phyloP scores from a whole-genome alignment of 805 yeast species.

The Starmerella kuoi region DNA sequence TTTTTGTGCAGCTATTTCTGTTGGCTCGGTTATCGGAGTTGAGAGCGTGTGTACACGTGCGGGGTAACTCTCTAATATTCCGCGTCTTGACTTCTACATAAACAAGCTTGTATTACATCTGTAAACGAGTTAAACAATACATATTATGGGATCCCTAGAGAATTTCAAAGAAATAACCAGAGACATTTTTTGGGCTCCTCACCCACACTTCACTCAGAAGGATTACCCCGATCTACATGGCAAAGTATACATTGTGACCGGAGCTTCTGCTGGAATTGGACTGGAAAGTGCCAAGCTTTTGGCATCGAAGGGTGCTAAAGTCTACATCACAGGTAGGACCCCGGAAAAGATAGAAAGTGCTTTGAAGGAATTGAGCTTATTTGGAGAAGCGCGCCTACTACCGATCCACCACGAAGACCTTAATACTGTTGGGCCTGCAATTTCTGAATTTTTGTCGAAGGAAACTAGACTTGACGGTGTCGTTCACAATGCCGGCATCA shows the following conservation, averaged over 20 bases:
- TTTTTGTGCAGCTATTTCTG: too few relatives aligned
- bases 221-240: constrained; percentile 29
- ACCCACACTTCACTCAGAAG: constrained; percentile 14
- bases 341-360: constrained; percentile 28
- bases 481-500: constrained; percentile 31
- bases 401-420: constrained; percentile 31
- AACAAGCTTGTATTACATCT: background rate
- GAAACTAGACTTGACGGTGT: constrained; percentile 30
- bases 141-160: constrained; percentile 5
- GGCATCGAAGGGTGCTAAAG: constrained; percentile 29
- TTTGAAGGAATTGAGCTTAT: constrained; percentile 23
- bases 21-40: too few relatives aligned
- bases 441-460: constrained; percentile 23
- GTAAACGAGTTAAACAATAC: background rate
- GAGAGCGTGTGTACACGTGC: background rate
- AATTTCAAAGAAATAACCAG: constrained; percentile 13
- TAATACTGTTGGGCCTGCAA: constrained; percentile 32
- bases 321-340: constrained; percentile 33
- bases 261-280: constrained; percentile 25
- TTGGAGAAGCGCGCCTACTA: constrained; percentile 14
- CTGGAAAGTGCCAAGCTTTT: constrained; percentile 19
- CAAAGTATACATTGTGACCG: constrained; percentile 27
- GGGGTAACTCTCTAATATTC: background rate
- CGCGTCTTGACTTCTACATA: too few relatives aligned
- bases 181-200: constrained; percentile 12